Evolutionary conservation across 1,139 yeast genomes (phyloP).

Genomic region (Pneumocystis canis): DNA sequence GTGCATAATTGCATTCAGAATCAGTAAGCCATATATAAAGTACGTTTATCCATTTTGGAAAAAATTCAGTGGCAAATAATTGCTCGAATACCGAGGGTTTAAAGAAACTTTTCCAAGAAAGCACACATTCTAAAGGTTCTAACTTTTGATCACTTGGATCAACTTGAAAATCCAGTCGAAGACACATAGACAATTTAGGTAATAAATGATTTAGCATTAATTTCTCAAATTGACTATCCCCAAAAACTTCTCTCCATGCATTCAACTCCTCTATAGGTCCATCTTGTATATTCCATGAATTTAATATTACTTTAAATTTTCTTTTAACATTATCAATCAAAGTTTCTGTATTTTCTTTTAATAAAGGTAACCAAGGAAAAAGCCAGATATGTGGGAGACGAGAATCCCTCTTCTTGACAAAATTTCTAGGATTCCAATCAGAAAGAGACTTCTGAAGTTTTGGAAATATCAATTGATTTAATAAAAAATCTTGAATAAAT

Average conservation of each 20-base stretch:
- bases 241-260: slow-evolving; percentile 29
- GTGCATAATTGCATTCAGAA: slow-evolving; percentile 16
- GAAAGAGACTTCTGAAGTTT: slow-evolving; percentile 25
- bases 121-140: slow-evolving; percentile 16
- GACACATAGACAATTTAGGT: slow-evolving; percentile 24
- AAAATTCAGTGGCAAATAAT: slow-evolving; percentile 22
- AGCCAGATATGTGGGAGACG: slow-evolving; percentile 29
- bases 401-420: neutral
- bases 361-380: slow-evolving; percentile 33
- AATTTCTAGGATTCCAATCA: slow-evolving; percentile 26
- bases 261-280: slow-evolving; percentile 23
- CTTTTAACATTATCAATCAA: slow-evolving; percentile 21
- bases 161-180: slow-evolving; percentile 19
- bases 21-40: slow-evolving; percentile 23
- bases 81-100: slow-evolving; percentile 17
- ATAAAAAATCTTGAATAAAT: slow-evolving; percentile 22
- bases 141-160: slow-evolving; percentile 25
- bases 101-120: slow-evolving; percentile 21
- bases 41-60: slow-evolving; percentile 24
- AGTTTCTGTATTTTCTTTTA: slow-evolving; percentile 18
- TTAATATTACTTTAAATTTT: slow-evolving; percentile 25
- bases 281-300: slow-evolving; percentile 25
- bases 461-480: slow-evolving; percentile 26
- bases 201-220: slow-evolving; percentile 22
- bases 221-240: slow-evolving; percentile 21